Conservation (phyloP, 2,329 filamentous ascomycete species). For the Botrytis pseudocinerea region DNA sequence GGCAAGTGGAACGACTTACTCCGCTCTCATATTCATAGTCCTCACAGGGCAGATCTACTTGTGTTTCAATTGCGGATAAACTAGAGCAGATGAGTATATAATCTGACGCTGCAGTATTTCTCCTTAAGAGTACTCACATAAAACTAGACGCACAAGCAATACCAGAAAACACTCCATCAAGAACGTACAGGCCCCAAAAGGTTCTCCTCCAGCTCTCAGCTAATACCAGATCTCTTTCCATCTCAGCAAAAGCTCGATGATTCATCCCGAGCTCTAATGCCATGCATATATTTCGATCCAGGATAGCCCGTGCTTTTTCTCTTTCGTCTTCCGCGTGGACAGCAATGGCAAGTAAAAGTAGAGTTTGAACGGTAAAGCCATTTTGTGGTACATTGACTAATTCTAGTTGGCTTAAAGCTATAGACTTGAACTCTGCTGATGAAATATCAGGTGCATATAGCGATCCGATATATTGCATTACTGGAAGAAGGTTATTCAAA, state of each 20-base stretch:
- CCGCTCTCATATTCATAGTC: conserved; percentile 46
- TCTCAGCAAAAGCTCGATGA: conserved; percentile 52
- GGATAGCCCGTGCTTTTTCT: conserved; percentile 34
- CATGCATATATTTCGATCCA: conserved; percentile 54
- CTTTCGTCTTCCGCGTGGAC: conserved; percentile 42
- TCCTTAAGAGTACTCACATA: conserved; percentile 25
- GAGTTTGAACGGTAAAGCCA: conserved; percentile 43
- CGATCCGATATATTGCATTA: conserved; percentile 45
- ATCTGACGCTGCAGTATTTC: neutral
- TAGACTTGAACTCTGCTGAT: conserved; percentile 41
- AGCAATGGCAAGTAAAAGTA: conserved; percentile 44
- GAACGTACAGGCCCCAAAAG: conserved; percentile 45
- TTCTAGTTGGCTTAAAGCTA: conserved; percentile 33
- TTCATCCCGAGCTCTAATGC: conserved; percentile 64
- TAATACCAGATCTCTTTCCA: conserved; percentile 42
- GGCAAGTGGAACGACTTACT: conserved; percentile 36
- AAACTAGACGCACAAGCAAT: conserved; percentile 33
- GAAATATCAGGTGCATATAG: conserved; percentile 40
- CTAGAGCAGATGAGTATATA: conserved; percentile 21
- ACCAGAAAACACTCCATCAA: conserved; percentile 34
- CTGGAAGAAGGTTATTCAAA: conserved; percentile 37
- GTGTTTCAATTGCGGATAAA: conserved; percentile 38
- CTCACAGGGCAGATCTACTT: conserved; percentile 46
- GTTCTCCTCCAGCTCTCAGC: conserved; percentile 47
- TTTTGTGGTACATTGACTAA: conserved; percentile 36